A percentile compares a stretch with the other conserved stretches of the same genome.
Conservation (phyloP, 371 early-diverging fungal species). For the Chytridium lagenaria region DNA sequence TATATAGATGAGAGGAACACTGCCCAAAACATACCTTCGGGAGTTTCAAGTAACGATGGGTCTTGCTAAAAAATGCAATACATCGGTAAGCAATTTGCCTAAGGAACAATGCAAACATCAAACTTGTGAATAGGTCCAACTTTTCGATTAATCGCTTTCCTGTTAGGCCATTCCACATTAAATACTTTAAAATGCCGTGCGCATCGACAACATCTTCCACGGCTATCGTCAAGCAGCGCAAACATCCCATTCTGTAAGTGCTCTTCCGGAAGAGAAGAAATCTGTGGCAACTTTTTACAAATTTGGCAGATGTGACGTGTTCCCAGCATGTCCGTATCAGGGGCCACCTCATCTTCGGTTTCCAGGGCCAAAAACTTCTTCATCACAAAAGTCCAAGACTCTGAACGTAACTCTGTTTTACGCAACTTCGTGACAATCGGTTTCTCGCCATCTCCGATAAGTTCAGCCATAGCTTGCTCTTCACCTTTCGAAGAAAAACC, state of each 20-base stretch:
- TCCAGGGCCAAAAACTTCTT: not conserved
- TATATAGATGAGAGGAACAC: too few relatives aligned
- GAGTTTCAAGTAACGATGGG: too few relatives aligned
- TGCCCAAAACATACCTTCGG: too few relatives aligned
- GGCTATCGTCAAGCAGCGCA: not conserved
- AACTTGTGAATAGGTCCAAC: not conserved
- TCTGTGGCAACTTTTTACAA: constrained; percentile 21
- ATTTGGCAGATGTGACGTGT: constrained; percentile 20
- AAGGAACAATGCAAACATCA: not conserved
- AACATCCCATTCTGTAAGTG: not conserved
- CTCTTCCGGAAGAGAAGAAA: not conserved
- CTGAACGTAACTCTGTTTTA: constrained; percentile 37
- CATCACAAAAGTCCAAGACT: constrained; percentile 23
- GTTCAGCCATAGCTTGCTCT: constrained; percentile 5
- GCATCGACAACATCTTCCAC: constrained; percentile 37
- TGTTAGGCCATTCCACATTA: constrained; percentile 38
- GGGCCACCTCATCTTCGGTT: constrained; percentile 7
- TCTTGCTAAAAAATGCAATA: too few relatives aligned
- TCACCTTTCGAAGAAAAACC: constrained; percentile 27
- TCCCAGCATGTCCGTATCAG: not conserved
- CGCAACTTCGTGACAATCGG: constrained; percentile 42
- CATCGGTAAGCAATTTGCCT: too few relatives aligned
- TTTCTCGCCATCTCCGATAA: constrained; percentile 38
- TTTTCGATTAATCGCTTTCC: constrained; percentile 27
- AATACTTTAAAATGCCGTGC: constrained; percentile 36